Percentiles rank a stretch among this genome's conserved stretches.
Evolutionary conservation across 1,284 basidiomycete species (phyloP).

Genomic region (Fomitopsis pinicola): DNA sequence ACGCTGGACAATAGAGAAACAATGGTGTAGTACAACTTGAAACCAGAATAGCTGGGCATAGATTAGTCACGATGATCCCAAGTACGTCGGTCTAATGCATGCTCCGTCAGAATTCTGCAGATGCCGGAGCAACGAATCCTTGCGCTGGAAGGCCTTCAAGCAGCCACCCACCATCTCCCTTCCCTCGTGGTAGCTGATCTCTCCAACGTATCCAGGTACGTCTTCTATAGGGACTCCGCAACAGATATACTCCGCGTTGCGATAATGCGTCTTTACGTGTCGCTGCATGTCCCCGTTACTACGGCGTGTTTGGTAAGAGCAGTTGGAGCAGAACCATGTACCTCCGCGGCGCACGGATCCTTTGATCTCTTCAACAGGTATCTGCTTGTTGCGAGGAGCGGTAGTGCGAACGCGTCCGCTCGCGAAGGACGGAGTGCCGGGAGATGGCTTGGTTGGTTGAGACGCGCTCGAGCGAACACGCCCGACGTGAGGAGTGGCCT

Average conservation of each 20-base stretch:
- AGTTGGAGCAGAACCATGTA: no score
- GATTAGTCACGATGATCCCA: no score
- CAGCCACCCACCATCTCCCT: neutral
- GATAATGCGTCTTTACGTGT: neutral
- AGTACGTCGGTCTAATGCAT: neutral
- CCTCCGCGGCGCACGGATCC: no score
- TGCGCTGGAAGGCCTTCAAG: neutral
- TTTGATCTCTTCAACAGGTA: neutral
- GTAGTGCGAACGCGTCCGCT: neutral
- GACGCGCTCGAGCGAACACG: no score
- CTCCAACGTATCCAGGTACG: no score
- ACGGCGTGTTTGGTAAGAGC: neutral
- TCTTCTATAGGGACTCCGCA: neutral
- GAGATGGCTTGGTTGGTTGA: no score
- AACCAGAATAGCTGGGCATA: no score
- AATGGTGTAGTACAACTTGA: no score
- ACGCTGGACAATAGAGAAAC: no score
- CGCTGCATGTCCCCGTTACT: neutral
- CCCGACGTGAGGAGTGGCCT: no score
- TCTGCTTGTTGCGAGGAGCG: neutral
- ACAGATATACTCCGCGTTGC: neutral
- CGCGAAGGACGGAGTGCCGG: no score
- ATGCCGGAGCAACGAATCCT: neutral
- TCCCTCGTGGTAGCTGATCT: neutral
- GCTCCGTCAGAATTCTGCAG: neutral